phyloP scores from a whole-genome alignment of 352 stramenopile species.

The Phytophthora pluvialis region DNA sequence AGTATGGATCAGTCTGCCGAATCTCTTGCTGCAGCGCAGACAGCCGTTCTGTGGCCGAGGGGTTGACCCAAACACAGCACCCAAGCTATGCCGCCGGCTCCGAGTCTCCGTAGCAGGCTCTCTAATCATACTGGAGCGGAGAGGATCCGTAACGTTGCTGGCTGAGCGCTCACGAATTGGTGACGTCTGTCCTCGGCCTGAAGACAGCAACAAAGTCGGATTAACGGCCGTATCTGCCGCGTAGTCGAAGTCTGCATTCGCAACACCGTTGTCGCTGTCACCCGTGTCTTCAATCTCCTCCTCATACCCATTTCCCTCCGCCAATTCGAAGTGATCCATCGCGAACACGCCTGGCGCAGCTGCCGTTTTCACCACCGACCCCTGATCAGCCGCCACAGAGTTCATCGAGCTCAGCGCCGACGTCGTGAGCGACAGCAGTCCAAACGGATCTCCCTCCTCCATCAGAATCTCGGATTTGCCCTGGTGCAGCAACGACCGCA shows the following conservation, averaged over 20 bases:
- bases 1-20: constrained; percentile 50
- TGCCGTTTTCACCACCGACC: not conserved
- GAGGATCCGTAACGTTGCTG: constrained; percentile 30
- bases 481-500: constrained; percentile 44
- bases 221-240: constrained; percentile 29
- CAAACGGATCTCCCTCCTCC: constrained; percentile 52
- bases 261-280: constrained; percentile 23
- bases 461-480: constrained; percentile 49
- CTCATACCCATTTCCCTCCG: constrained; percentile 24
- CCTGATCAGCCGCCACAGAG: not conserved
- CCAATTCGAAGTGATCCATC: constrained; percentile 58
- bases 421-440: constrained; percentile 51
- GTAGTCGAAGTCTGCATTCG: constrained; percentile 25
- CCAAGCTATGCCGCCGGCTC: constrained; percentile 31
- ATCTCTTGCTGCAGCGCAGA: constrained; percentile 49
- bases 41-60: constrained; percentile 33
- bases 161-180: constrained; percentile 12
- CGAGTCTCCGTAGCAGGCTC: constrained; percentile 5
- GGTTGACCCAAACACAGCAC: constrained; percentile 16
- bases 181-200: constrained; percentile 3
- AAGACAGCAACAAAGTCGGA: constrained; percentile 15
- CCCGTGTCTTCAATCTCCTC: constrained; percentile 36
- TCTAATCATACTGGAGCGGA: constrained; percentile 24
- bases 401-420: constrained; percentile 47
- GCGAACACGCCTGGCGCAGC: constrained; percentile 49